These are phyloP conservation scores for Inga oerstediana DNA, from an alignment of 306 rosid species.

Conservation along the genomic window DNA sequence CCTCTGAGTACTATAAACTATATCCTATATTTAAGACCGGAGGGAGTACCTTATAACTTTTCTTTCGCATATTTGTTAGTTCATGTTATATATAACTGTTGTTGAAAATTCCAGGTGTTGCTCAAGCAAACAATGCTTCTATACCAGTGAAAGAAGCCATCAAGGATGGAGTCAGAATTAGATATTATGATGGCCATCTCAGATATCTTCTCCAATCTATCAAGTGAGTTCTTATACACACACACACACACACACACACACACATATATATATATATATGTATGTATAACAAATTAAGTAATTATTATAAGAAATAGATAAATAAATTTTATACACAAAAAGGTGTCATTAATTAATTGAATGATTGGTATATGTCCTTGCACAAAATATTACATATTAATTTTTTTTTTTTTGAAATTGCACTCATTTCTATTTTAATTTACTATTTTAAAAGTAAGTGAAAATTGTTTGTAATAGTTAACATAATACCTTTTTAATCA, in stretches of 20 bases:
- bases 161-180: constrained; percentile 51
- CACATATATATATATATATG: too few relatives aligned
- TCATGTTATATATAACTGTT: background rate
- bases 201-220: constrained; percentile 47
- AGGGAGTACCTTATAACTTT: background rate
- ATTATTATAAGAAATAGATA: background rate
- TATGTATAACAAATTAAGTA: background rate
- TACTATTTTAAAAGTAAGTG: background rate
- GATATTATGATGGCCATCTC: constrained; percentile 54
- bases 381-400: background rate
- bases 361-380: too few relatives aligned
- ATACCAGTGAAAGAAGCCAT: constrained; percentile 41
- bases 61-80: background rate
- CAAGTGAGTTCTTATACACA: constrained; percentile 40
- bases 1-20: too few relatives aligned
- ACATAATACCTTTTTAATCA: background rate
- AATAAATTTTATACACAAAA: background rate
- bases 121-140: constrained; percentile 49
- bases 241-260: too few relatives aligned
- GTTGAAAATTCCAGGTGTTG: constrained; percentile 43
- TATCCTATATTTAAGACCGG: too few relatives aligned
- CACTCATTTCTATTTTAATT: background rate
- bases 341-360: background rate
- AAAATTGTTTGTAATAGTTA: background rate
- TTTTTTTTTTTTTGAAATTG: background rate